Percentiles rank a stretch among this genome's conserved stretches.
These are phyloP conservation scores for Trichocomaceae sp. DNA, from an alignment of 2,329 filamentous ascomycete species.

Conservation along the genomic window DNA sequence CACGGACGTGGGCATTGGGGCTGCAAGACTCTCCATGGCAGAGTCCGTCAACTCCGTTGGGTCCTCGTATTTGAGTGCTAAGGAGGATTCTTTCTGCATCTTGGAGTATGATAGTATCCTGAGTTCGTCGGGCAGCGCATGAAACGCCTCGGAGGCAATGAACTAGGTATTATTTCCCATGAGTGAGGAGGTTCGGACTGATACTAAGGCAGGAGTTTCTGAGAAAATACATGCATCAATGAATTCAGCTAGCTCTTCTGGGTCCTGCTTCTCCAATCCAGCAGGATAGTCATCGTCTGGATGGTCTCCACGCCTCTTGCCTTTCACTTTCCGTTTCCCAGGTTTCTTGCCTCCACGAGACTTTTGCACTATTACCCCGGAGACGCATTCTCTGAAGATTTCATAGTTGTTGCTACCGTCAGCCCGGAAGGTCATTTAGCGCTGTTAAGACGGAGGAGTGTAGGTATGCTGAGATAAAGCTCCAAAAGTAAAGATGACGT, in stretches of 20 bases:
- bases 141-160: slow-evolving; percentile 63
- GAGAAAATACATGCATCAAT: slow-evolving; percentile 53
- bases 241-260: slow-evolving; percentile 71
- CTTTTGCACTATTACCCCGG: slow-evolving; percentile 60
- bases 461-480: too few species aligned
- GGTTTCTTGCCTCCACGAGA: slow-evolving; percentile 42
- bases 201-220: too few species aligned
- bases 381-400: slow-evolving; percentile 67
- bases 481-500: slow-evolving; percentile 1
- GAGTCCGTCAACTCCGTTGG: slow-evolving; percentile 49
- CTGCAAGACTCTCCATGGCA: slow-evolving; percentile 48
- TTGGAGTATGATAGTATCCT: slow-evolving; percentile 55
- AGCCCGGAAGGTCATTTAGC: slow-evolving; percentile 22
- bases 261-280: slow-evolving; percentile 32
- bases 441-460: neutral
- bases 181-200: too few species aligned
- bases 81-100: slow-evolving; percentile 43
- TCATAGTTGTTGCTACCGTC: slow-evolving; percentile 51
- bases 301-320: slow-evolving; percentile 15
- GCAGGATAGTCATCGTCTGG: neutral
- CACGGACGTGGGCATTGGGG: slow-evolving; percentile 53
- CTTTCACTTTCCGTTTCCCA: slow-evolving; percentile 29
- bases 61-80: slow-evolving; percentile 52
- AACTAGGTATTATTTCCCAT: slow-evolving; percentile 48
- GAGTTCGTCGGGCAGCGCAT: slow-evolving; percentile 55